These are phyloP conservation scores for Fusarium luffae DNA, from an alignment of 2,329 filamentous ascomycete species.

Conservation along the genomic window DNA sequence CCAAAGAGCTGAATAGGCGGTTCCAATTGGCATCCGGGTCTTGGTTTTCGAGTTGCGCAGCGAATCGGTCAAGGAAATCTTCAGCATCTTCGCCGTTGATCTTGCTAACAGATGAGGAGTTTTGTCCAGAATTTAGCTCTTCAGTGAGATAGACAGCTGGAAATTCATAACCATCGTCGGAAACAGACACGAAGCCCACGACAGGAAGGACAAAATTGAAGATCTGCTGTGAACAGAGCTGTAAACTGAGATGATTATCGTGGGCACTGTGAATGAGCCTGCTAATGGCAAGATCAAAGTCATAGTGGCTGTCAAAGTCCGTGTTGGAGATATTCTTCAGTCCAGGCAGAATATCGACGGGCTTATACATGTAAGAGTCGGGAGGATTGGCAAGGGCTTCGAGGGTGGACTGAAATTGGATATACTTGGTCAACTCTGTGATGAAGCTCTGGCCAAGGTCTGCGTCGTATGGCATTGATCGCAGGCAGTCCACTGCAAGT, in stretches of 20 bases:
- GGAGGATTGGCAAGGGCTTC: slow-evolving; percentile 27
- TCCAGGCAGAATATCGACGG: slow-evolving; percentile 15
- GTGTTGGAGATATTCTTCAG: slow-evolving; percentile 1
- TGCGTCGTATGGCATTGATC: not conserved
- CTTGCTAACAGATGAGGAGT: not conserved
- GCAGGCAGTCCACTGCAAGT: slow-evolving; percentile 2
- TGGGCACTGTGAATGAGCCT: not conserved
- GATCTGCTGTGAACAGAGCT: not conserved
- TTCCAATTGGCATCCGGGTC: slow-evolving; percentile 12
- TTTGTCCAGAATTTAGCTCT: not conserved
- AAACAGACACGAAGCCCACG: not conserved
- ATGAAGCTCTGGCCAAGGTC: not conserved
- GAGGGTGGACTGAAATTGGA: slow-evolving; percentile 26
- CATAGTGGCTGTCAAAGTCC: not conserved
- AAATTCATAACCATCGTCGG: not conserved
- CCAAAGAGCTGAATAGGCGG: not conserved
- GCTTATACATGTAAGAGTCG: slow-evolving; percentile 4
- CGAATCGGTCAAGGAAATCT: not conserved
- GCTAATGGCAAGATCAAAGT: slow-evolving; percentile 11
- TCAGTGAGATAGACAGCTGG: not conserved
- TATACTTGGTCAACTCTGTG: not conserved
- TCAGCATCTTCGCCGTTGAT: slow-evolving; percentile 4
- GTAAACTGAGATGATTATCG: not conserved
- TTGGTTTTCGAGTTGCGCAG: not conserved
- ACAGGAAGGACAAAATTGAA: not conserved